These are phyloP conservation scores for Grosmannia serpens DNA, from an alignment of 2,329 filamentous ascomycete genomes.

Conservation along the genomic window DNA sequence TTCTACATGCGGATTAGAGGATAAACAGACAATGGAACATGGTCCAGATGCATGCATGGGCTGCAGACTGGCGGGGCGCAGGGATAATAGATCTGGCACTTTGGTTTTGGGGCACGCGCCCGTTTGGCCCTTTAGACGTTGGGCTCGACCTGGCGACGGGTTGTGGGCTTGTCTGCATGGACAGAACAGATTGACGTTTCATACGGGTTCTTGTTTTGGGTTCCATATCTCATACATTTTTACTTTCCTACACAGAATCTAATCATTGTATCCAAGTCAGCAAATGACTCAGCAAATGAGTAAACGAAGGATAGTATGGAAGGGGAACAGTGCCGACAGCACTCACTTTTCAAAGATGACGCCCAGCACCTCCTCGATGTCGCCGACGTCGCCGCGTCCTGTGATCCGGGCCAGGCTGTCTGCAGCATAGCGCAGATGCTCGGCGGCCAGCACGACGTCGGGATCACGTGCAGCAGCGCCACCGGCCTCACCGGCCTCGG, in stretches of 20 bases:
- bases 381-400: slow-evolving; percentile 70
- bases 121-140: not conserved
- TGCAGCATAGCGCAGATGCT: slow-evolving; percentile 73
- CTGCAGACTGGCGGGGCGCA: not conserved
- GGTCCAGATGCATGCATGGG: not conserved
- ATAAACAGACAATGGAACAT: not conserved
- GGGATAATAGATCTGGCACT: not conserved
- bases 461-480: slow-evolving; percentile 22
- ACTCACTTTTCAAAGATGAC: slow-evolving; percentile 96
- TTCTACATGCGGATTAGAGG: not conserved
- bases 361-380: slow-evolving; percentile 90
- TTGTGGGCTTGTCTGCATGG: not conserved
- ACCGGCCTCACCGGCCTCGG: not conserved
- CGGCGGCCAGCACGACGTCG: slow-evolving; percentile 83
- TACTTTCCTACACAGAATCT: slow-evolving; percentile 33
- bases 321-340: too few species aligned
- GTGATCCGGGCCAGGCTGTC: slow-evolving; percentile 77
- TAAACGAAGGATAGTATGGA: too few species aligned
- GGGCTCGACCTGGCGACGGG: not conserved
- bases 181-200: too few species aligned
- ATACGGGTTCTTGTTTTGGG: not conserved
- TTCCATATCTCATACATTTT: not conserved
- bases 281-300: not conserved
- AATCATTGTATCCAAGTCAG: not conserved
- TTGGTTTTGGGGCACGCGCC: not conserved